A percentile compares a stretch with the other conserved stretches of the same genome.
phyloP scores from a whole-genome alignment of 2,329 filamentous ascomycete species.

The Epichloe scottii region DNA sequence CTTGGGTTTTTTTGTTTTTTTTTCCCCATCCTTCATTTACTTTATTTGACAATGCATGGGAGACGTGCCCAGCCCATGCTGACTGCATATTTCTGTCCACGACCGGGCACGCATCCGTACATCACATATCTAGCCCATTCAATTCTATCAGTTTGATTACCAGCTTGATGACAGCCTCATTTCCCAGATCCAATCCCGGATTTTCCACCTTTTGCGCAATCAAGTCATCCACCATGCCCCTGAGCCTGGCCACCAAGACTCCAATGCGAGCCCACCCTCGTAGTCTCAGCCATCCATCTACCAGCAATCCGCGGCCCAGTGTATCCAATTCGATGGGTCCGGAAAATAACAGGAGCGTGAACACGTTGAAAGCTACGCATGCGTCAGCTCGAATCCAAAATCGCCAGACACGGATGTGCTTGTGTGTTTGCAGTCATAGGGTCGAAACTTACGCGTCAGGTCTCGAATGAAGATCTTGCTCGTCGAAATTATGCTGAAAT shows the following conservation, averaged over 20 bases:
- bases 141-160: conserved; percentile 77
- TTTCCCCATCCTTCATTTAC: background rate
- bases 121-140: conserved; percentile 65
- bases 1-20: background rate
- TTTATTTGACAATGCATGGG: too few relatives aligned
- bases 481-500: conserved; percentile 86
- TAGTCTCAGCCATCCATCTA: conserved; percentile 81
- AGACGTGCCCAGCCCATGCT: too few relatives aligned
- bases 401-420: background rate
- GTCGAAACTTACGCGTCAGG: conserved; percentile 57
- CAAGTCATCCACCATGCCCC: conserved; percentile 76
- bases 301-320: conserved; percentile 69
- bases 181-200: conserved; percentile 45
- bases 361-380: conserved; percentile 66
- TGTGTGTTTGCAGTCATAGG: background rate
- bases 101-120: background rate
- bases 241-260: conserved; percentile 70
- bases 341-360: conserved; percentile 76
- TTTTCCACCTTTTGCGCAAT: conserved; percentile 72
- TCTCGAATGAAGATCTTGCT: conserved; percentile 87
- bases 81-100: background rate
- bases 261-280: conserved; percentile 92
- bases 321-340: conserved; percentile 80
- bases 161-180: conserved; percentile 58
- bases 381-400: conserved; percentile 1